Base-by-base conservation (phyloP, 306 rosid genomes). In the Argentina anserina region DNA sequence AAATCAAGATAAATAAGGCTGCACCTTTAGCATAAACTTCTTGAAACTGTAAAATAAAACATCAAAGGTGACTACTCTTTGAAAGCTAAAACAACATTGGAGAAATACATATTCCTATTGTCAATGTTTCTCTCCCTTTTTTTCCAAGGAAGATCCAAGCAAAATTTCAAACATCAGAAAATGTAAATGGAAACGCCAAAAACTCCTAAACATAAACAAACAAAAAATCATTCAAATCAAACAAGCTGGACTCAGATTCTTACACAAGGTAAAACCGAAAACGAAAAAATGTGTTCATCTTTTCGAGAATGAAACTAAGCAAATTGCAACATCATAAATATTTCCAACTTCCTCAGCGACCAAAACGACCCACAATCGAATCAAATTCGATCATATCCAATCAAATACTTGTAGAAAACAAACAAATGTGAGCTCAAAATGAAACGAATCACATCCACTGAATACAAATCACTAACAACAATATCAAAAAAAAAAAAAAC, bases 71-170 rank as follows among this genome's bases (percentile, higher is more conserved):
- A 5, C 53, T 7, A 46, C 53, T 46, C 53, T 14, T 46, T 65
- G 49, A 43, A 21, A 39, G 33, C 13, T 5, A 21, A 42, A 23
- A 25, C 26, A 28, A 9, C 8, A n/a, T n/a, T n/a, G n/a, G n/a
- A 25, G 45, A 42, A 66, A 42, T 66, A 26, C 58, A 67, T 43
- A 67, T 25, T 28, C 28, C 9, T 9, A 67, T 40, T 0, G 7
- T 9, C 71, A 67, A 28, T 29, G 41, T 31, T 68, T 68, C 72
- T 59, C 72, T 68, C 59, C 60, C 15, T 41, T 68, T 66, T 68
- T 21, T 9, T 18, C 72, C n/a, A n/a, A n/a, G n/a, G n/a, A n/a
- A 66, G 82, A 78, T 72, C 78, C 28, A 65, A 65, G 53, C 43
- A 2, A 55, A 65, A 66, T 3, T 2, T 18, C 26, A n/a, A n/a